Percentiles rank a stretch among this genome's conserved stretches.
Conservation (phyloP, 345 rosid genomes). For the Rhodamnia argentea region DNA sequence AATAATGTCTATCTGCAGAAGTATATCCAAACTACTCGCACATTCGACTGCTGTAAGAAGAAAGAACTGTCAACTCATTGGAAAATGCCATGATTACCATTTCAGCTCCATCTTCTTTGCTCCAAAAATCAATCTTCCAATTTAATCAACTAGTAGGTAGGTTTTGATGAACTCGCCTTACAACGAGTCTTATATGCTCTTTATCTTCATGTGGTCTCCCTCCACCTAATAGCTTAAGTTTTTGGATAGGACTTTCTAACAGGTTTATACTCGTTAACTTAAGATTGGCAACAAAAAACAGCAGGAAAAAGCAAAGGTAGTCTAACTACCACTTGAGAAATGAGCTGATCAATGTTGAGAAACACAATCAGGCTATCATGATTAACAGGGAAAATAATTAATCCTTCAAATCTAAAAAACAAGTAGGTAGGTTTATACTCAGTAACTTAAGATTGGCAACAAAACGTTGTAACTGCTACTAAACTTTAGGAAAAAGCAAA, state of each 20-base stretch:
- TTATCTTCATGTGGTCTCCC: no score
- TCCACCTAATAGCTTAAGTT: no score
- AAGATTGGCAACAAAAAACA: not conserved
- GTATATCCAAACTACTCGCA: not conserved
- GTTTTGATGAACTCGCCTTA: no score
- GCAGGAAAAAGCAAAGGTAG: not conserved
- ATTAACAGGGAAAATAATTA: constrained; percentile 5
- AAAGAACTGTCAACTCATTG: not conserved
- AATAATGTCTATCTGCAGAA: not conserved
- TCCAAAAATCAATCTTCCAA: not conserved
- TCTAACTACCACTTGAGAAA: not conserved
- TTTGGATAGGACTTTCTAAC: no score
- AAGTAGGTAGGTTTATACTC: not conserved
- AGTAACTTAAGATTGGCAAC: not conserved
- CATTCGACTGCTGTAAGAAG: not conserved
- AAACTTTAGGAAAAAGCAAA: not conserved
- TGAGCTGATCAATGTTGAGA: not conserved
- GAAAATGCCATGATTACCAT: not conserved
- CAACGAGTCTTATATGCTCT: no score
- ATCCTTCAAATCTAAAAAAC: no score
- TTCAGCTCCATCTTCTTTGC: not conserved
- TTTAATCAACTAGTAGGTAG: not conserved
- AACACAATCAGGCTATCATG: not conserved
- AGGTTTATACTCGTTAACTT: not conserved
- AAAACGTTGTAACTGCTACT: not conserved